Conservation (phyloP, 164 flowering plant genomes). For the Vitis rupestris region DNA sequence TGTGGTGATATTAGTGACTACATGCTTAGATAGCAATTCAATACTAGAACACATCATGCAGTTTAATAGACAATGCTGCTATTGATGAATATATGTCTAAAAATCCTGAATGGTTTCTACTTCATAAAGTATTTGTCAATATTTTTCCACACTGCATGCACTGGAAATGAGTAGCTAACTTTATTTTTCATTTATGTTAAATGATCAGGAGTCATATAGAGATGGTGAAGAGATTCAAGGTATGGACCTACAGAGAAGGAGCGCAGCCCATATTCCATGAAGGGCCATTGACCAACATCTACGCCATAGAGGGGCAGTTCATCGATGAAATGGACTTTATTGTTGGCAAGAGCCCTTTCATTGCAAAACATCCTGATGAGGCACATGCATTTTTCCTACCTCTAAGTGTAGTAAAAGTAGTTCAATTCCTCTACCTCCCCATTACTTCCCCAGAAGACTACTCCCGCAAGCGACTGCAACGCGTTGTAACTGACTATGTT, state of each 20-base stretch:
- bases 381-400: slow-evolving; percentile 68
- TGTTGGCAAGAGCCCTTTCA: slow-evolving; percentile 25
- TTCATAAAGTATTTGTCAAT: too few species aligned
- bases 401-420: slow-evolving; percentile 37
- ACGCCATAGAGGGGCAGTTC: slow-evolving; percentile 63
- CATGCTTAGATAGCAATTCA: too few species aligned
- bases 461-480: slow-evolving; percentile 31
- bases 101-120: too few species aligned
- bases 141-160: not conserved
- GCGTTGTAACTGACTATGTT: slow-evolving; percentile 37
- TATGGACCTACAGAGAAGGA: slow-evolving; percentile 70
- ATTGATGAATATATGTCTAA: too few species aligned
- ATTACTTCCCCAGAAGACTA: slow-evolving; percentile 14
- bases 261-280: slow-evolving; percentile 51
- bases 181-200: not conserved
- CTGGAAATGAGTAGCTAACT: too few species aligned
- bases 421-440: slow-evolving; percentile 42
- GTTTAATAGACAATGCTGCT: too few species aligned
- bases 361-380: slow-evolving; percentile 43
- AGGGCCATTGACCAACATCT: slow-evolving; percentile 58
- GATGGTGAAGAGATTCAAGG: slow-evolving; percentile 67
- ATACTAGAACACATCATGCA: too few species aligned
- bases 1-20: too few species aligned
- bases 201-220: slow-evolving; percentile 67
- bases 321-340: slow-evolving; percentile 47